phyloP scores from a whole-genome alignment of 106 monocot species.

The Dactylorhiza incarnata region DNA sequence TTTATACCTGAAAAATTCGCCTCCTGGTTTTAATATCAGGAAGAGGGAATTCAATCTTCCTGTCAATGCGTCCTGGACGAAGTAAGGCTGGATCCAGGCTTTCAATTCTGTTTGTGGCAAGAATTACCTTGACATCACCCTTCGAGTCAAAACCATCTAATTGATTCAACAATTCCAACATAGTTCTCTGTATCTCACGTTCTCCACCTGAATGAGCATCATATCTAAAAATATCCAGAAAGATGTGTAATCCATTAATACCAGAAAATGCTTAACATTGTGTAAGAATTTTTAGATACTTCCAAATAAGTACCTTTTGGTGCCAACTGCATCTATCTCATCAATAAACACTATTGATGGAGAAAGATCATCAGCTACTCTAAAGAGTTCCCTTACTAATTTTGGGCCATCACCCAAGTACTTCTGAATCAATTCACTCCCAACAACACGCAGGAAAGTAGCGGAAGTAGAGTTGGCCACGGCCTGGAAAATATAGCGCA shows the following conservation, averaged over 20 bases:
- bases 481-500: constrained; percentile 34
- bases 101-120: constrained; percentile 94
- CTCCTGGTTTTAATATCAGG: constrained; percentile 92
- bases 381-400: constrained; percentile 92
- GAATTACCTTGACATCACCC: constrained; percentile 96
- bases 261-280: not conserved
- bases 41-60: constrained; percentile 94
- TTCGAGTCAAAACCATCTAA: constrained; percentile 93
- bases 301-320: constrained; percentile 51
- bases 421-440: constrained; percentile 95
- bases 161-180: constrained; percentile 93
- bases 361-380: constrained; percentile 93
- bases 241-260: not conserved
- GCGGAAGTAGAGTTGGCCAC: constrained; percentile 97
- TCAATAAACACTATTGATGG: constrained; percentile 98
- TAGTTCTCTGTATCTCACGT: constrained; percentile 94
- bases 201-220: constrained; percentile 99
- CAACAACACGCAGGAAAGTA: constrained; percentile 92
- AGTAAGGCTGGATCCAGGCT: constrained; percentile 92
- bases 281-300: not conserved
- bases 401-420: constrained; percentile 97
- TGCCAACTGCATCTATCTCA: constrained; percentile 96
- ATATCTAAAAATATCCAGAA: constrained; percentile 39
- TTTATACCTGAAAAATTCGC: constrained; percentile 77
- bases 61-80: constrained; percentile 84